Evolutionary conservation across 495 filamentous ascomycete species (phyloP), one percentile per base, ranked within the genome.

Genomic region (Pseudevernia furfuracea): DNA sequence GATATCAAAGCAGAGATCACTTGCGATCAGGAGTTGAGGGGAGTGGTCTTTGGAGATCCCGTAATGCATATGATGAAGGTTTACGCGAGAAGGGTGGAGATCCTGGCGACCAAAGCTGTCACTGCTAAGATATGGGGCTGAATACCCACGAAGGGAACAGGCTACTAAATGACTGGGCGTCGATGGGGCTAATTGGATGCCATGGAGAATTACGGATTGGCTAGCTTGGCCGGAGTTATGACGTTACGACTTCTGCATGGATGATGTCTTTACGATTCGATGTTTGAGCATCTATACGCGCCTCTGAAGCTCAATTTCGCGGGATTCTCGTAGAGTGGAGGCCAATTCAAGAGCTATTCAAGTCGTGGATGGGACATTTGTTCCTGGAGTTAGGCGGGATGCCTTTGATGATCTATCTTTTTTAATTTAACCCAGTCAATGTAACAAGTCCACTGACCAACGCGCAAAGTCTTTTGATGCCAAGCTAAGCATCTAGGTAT

Each of bases 31-130:
- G 73, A 85, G 66, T 74, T 94, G 30, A 74, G 85, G 36, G 78
- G 76, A 3, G 81, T 88, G 14, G 77, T 94, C 0, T 94, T 89
- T 80, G 90, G 90, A 0, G 90, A 94, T 72, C 89, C 88, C 0
- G 74, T 90, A 19, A 87, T 84, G 75, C 90, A 94, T 73, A 81
- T 83, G 71, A 93, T 94, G 89, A 82, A 77, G 71, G 65, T 92
- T 48, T 94, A 94, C 74, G 77, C 81, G 32, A 79, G 78, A 25
- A 74, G 90, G 60, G 83, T 94, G 43, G 85, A 91, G 68, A 73
- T 77, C 15, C 71, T 93, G 64, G 87, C 87, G 32, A 84, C 83
- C 7, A 83, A 79, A 52, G 88, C 87, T 11, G 86, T 89, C 11
- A 86, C 84, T 61, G 86, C 61, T 30, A 68, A 59, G 43, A 46